A percentile compares a stretch with the other conserved stretches of the same genome.
These are phyloP conservation scores for Trichoderma gamsii DNA, from an alignment of 495 filamentous ascomycete genomes.

Conservation along the genomic window DNA sequence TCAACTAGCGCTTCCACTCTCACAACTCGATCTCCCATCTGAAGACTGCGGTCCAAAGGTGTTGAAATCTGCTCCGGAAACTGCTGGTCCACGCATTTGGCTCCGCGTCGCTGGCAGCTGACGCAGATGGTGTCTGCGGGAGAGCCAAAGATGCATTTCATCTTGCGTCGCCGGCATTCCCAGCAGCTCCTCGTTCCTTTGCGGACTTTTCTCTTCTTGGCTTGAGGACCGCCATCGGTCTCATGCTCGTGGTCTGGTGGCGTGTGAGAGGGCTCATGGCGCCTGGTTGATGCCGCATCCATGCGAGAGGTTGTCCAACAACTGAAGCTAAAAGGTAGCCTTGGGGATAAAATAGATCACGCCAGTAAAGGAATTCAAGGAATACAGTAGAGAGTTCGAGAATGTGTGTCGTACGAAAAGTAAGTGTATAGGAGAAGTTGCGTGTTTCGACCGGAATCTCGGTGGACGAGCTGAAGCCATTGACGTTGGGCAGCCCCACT, in stretches of 20 bases:
- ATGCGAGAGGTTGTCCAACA: too few species aligned
- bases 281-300: not conserved
- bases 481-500: not conserved
- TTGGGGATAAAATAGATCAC: not conserved
- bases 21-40: slow-evolving; percentile 24
- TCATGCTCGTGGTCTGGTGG: not conserved
- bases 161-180: slow-evolving; percentile 48
- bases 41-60: slow-evolving; percentile 16
- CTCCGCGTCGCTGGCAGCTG: slow-evolving; percentile 36
- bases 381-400: too few species aligned
- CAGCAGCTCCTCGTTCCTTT: slow-evolving; percentile 49
- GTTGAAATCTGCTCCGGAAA: slow-evolving; percentile 21
- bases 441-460: not conserved
- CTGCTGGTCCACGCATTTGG: slow-evolving; percentile 34
- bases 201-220: slow-evolving; percentile 33
- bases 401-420: not conserved
- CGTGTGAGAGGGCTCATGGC: not conserved
- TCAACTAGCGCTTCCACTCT: slow-evolving; percentile 31
- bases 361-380: too few species aligned
- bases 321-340: not conserved
- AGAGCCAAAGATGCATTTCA: slow-evolving; percentile 39
- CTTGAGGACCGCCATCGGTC: slow-evolving; percentile 13
- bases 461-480: slow-evolving; percentile 1
- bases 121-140: slow-evolving; percentile 32
- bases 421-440: not conserved